Conservation (phyloP, 139 green algal species). For the Deuterostichococcus epilithicus region DNA sequence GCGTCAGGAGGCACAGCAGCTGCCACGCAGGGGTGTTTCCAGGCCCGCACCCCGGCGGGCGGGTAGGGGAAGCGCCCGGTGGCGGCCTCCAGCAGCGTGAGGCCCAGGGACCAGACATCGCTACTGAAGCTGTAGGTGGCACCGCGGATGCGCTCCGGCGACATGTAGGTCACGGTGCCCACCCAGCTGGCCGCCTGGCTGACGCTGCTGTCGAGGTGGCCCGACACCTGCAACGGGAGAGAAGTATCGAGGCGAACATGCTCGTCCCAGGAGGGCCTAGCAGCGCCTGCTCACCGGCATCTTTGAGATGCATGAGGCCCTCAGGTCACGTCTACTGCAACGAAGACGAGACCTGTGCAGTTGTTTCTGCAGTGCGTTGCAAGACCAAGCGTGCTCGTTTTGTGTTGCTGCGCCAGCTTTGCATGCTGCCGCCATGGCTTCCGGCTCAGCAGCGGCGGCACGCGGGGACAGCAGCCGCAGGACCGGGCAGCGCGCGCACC, state of each 20-base stretch:
- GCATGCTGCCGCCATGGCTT: neutral
- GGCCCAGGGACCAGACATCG: conserved; percentile 86
- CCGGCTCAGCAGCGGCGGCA: neutral
- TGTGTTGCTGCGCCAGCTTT: no score
- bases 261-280: no score
- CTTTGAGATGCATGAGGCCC: no score
- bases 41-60: conserved; percentile 17
- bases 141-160: conserved; percentile 88
- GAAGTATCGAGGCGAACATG: no score
- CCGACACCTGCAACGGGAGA: neutral
- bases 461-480: no score
- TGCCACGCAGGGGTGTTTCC: no score
- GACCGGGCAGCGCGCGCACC: conserved; percentile 38
- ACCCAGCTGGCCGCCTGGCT: conserved; percentile 54
- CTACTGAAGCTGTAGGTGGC: conserved; percentile 74
- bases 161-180: conserved; percentile 98
- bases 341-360: no score
- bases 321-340: no score
- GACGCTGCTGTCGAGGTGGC: conserved; percentile 17
- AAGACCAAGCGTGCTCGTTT: no score
- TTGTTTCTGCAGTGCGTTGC: no score
- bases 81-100: conserved; percentile 85
- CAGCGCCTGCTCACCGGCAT: no score
- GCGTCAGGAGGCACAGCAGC: no score
- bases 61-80: conserved; percentile 90